Evolutionary conservation across 495 filamentous ascomycete species (phyloP), one percentile per base, ranked within the genome.

Genomic region (Bathelium albidoporum): DNA sequence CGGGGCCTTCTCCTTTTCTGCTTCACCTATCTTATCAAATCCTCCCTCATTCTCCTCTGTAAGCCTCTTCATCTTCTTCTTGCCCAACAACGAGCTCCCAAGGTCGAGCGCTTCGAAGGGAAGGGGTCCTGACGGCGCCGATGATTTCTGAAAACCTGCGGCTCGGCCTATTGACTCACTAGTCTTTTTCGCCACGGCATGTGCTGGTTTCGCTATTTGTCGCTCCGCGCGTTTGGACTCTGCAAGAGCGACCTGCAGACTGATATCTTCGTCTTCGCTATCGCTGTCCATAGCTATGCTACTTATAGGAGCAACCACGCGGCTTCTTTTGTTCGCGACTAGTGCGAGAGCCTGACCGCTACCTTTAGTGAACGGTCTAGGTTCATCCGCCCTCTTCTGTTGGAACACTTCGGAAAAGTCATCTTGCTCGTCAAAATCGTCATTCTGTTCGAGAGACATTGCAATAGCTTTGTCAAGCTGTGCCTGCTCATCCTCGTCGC

Each of bases 41-140:
- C 91, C 90, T 10, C 89, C 90, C 24, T 82, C 82, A 59, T 80
- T 67, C 4, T 85, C 85, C 18, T 83, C 77, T 20, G 81, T 78
- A 3, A 65, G 68, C 63, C 66, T 58, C 55, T 62, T 65, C 55
- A 44, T 74, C 53, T 75, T 79, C 69, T 81, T 85, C 68, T 74
- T 79, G 24, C 74, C 75, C 59, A 84, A 80, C 18, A 87, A 77
- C 22, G 78, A 81, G 71, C 81, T 77, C 63, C 80, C 81, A 66
- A 93, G 82, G 69, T 89, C 82, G 1, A 98, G 78, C 53, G 87
- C 89, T 71, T 96, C 90, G 68, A 97, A 97, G 0, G 93, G 93
- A 18, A 97, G 75, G 1, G 92, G 90, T 0, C 93, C 93, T 69
- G 82, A 82, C 70, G 95, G 90, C 7, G 78, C 76, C 68, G 80